Evolutionary conservation across 1,284 basidiomycete genomes (phyloP).

Genomic region (Puccinia novopanici): DNA sequence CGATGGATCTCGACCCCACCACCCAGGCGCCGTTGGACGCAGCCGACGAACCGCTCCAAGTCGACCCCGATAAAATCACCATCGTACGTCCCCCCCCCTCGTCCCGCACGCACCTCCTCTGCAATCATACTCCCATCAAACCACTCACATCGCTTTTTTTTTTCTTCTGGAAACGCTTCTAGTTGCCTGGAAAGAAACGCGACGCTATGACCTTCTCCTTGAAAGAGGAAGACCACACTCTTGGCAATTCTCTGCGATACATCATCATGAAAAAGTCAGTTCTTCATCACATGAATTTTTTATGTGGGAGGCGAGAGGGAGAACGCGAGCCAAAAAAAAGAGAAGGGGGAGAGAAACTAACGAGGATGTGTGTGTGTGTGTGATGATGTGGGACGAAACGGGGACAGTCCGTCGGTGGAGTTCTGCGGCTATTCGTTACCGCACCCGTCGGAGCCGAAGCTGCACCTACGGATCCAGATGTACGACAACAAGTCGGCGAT

Average conservation of each 20-base stretch:
- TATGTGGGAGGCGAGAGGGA: not conserved
- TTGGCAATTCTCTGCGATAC: constrained; percentile 59
- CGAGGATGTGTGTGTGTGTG: not conserved
- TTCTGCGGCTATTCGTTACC: constrained; percentile 59
- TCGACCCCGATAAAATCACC: constrained; percentile 45
- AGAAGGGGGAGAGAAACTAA: not conserved
- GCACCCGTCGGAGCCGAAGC: constrained; percentile 60
- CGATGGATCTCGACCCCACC: constrained; percentile 9
- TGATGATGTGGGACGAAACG: not conserved
- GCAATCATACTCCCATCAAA: not conserved
- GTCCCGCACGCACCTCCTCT: not conserved
- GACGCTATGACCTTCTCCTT: constrained; percentile 58
- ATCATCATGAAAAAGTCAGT: constrained; percentile 60
- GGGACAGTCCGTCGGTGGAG: constrained; percentile 58
- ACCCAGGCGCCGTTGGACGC: not conserved
- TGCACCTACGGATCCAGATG: constrained; percentile 60
- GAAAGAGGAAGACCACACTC: constrained; percentile 59
- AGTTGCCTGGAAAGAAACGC: constrained; percentile 36
- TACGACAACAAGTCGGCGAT: constrained; percentile 54
- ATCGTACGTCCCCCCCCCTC: constrained; percentile 19
- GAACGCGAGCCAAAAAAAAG: not conserved
- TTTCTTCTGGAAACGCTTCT: not conserved
- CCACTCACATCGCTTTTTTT: too few species aligned
- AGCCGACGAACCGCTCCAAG: not conserved
- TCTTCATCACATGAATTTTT: too few species aligned